phyloP scores from a whole-genome alignment of 169 alveolate species.

The Amoebophrya sp. region DNA sequence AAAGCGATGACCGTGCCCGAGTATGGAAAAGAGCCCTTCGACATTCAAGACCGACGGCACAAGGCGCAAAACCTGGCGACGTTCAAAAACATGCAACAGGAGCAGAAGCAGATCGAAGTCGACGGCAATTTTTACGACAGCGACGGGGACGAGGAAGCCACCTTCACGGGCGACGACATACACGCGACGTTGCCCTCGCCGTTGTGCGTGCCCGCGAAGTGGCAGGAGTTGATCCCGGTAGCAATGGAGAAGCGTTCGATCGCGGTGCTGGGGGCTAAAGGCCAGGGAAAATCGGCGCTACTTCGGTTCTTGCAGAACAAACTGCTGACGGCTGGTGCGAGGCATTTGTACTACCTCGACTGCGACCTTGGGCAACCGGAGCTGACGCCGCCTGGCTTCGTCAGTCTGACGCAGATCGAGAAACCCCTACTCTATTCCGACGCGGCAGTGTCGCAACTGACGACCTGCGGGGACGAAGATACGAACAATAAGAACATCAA shows the following conservation, averaged over 20 bases:
- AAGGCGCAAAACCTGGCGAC: no score
- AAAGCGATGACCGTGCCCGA: no score
- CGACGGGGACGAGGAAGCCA: no score
- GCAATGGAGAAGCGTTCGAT: background rate
- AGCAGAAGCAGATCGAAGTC: no score
- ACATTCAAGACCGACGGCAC: no score
- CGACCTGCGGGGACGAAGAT: no score
- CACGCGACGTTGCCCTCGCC: no score
- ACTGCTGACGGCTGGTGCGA: background rate
- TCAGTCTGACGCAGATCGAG: background rate
- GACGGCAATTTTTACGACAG: no score
- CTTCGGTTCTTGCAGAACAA: background rate
- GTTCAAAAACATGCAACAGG: no score
- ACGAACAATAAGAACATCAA: no score
- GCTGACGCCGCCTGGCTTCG: conserved; percentile 9
- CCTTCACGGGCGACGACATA: no score
- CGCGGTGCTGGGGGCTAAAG: background rate
- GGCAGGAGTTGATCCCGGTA: background rate
- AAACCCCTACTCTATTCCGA: background rate
- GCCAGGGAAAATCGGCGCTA: background rate
- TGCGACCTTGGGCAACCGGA: background rate
- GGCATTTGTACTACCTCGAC: background rate
- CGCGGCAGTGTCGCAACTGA: background rate
- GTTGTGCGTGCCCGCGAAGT: background rate
- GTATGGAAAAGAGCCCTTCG: no score